These are phyloP conservation scores for Sporothrix protearum DNA, from an alignment of 2,329 filamentous ascomycete genomes.

Conservation along the genomic window DNA sequence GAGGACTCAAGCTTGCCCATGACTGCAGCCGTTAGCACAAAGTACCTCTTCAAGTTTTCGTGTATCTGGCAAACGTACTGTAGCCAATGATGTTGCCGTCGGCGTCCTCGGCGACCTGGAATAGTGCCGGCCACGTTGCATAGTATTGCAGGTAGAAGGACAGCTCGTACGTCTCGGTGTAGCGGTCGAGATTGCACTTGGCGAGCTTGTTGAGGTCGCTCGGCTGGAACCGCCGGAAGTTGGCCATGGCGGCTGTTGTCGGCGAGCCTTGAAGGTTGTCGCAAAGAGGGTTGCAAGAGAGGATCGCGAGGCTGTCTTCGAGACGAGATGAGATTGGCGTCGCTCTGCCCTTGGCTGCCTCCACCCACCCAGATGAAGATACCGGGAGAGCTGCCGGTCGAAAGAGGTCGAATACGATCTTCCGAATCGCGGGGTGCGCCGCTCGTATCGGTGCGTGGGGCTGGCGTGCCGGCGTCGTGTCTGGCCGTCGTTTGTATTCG, in stretches of 20 bases:
- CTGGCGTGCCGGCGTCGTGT: not conserved
- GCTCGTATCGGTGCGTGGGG: slow-evolving; percentile 14
- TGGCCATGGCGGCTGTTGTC: slow-evolving; percentile 57
- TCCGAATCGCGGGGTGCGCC: not conserved
- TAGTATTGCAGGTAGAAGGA: slow-evolving; percentile 95
- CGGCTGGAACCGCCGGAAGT: slow-evolving; percentile 79
- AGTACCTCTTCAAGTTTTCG: not conserved
- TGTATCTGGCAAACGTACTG: slow-evolving; percentile 55
- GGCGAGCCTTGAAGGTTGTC: not conserved
- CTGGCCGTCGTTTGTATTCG: slow-evolving; percentile 1
- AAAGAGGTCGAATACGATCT: not conserved
- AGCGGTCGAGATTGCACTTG: slow-evolving; percentile 88
- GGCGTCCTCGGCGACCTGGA: slow-evolving; percentile 83
- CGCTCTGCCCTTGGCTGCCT: not conserved
- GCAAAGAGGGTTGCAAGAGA: not conserved
- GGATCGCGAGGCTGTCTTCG: not conserved
- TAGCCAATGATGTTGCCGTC: slow-evolving; percentile 91
- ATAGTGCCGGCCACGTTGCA: slow-evolving; percentile 91
- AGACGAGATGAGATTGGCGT: not conserved
- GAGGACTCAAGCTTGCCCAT: slow-evolving; percentile 96
- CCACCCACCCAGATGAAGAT: not conserved
- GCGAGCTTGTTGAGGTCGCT: slow-evolving; percentile 86
- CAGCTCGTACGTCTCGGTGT: slow-evolving; percentile 97
- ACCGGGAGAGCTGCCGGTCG: no score
- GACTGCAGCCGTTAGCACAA: slow-evolving; percentile 53